Evolutionary conservation across 2,329 filamentous ascomycete species (phyloP).

Genomic region (Nannizziopsis barbatae): DNA sequence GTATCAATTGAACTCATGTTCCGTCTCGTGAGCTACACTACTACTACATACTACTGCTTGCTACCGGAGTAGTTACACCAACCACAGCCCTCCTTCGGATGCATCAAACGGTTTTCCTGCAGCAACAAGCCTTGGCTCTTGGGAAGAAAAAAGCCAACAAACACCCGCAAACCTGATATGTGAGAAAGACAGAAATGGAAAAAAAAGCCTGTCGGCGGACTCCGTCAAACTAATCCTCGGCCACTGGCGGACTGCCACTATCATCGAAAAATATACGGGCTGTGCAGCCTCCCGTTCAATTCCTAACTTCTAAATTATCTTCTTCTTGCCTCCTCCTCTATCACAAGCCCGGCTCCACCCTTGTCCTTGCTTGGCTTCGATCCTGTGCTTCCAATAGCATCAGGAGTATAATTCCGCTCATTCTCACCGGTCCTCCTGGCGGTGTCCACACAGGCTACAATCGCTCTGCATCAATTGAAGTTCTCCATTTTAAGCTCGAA

Average conservation of each 20-base stretch:
- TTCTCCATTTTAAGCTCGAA: neutral
- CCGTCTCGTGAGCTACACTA: no score
- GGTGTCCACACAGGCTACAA: no score
- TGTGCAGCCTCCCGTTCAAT: neutral
- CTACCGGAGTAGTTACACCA: no score
- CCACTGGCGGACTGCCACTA: no score
- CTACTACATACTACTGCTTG: no score
- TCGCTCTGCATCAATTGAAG: neutral
- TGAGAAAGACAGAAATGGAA: neutral
- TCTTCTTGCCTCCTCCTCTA: neutral
- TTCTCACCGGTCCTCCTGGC: no score
- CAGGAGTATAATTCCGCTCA: neutral
- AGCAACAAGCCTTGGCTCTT: neutral
- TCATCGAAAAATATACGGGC: no score
- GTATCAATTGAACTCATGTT: slow-evolving; percentile 2
- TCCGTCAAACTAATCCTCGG: neutral
- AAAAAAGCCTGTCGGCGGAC: neutral
- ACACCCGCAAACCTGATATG: slow-evolving; percentile 5
- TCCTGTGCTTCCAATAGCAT: neutral
- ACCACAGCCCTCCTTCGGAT: no score
- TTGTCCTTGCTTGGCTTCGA: slow-evolving; percentile 5
- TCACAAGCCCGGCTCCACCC: slow-evolving; percentile 4
- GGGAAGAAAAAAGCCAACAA: neutral
- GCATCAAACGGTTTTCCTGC: neutral
- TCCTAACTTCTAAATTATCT: neutral